phyloP scores from a whole-genome alignment of 139 green algal genomes.

The Auxenochlorella protothecoides region DNA sequence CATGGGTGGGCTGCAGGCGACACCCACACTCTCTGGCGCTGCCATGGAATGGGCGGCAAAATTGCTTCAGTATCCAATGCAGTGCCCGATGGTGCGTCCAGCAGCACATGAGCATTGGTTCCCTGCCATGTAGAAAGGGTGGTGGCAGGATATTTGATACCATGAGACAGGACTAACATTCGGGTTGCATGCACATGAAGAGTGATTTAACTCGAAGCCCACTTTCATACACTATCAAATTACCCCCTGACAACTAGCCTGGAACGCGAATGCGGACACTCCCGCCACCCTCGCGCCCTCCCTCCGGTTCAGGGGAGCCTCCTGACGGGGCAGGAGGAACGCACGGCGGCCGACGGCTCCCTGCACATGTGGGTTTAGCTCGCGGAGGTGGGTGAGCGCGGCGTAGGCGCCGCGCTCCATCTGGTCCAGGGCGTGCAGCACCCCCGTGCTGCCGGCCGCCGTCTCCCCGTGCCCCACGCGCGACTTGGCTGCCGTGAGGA shows the following conservation, averaged over 20 bases:
- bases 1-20: not conserved
- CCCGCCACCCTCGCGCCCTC: too few relatives aligned
- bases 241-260: not conserved
- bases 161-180: too few relatives aligned
- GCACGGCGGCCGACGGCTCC: too few relatives aligned
- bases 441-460: conserved; percentile 16
- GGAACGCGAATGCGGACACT: conserved; percentile 50
- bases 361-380: not conserved
- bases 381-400: conserved; percentile 1
- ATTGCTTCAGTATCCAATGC: not conserved
- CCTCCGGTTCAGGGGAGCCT: too few relatives aligned
- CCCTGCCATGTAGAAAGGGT: conserved; percentile 33
- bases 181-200: too few relatives aligned
- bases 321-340: too few relatives aligned
- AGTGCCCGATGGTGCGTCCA: not conserved
- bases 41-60: conserved; percentile 1
- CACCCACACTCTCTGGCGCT: not conserved
- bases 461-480: conserved; percentile 33
- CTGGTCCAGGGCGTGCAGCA: conserved; percentile 10
- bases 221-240: not conserved
- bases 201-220: not conserved
- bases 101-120: conserved; percentile 39
- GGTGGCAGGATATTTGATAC: not conserved
- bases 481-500: conserved; percentile 25
- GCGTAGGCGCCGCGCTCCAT: not conserved